Evolutionary conservation across 2,329 filamentous ascomycete genomes (phyloP).

Genomic region (Xylaria sp.): DNA sequence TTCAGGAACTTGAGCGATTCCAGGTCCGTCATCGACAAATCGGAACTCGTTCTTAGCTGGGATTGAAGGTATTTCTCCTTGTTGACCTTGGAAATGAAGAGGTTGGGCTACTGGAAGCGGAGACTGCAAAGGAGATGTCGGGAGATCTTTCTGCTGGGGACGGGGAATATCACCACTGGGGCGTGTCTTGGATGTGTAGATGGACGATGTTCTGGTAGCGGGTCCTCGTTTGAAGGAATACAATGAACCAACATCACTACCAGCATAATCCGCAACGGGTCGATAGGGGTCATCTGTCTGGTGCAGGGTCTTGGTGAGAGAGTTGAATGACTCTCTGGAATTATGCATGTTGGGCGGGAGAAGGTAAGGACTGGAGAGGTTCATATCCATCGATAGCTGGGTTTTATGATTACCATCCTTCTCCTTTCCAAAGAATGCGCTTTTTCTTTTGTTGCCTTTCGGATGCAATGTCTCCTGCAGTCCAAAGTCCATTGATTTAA

Average conservation of each 20-base stretch:
- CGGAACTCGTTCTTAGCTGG: constrained; percentile 49
- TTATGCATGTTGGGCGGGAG: constrained; percentile 82
- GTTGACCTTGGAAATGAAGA: constrained; percentile 28
- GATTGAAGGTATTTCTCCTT: constrained; percentile 27
- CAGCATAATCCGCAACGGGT: constrained; percentile 65
- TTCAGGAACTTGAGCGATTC: constrained; percentile 47
- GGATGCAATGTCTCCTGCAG: constrained; percentile 66
- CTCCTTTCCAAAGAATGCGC: constrained; percentile 64
- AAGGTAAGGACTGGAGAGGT: constrained; percentile 87
- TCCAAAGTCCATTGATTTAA: constrained; percentile 93
- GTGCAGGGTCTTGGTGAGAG: constrained; percentile 79
- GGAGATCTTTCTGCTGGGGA: constrained; percentile 58
- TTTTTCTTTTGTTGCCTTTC: constrained; percentile 58
- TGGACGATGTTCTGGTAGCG: constrained; percentile 53
- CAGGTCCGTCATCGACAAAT: constrained; percentile 50
- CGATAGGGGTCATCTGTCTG: constrained; percentile 88
- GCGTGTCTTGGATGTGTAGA: constrained; percentile 54
- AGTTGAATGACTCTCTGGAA: constrained; percentile 87
- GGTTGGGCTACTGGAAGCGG: constrained; percentile 44
- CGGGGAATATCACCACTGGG: constrained; percentile 51
- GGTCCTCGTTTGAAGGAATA: constrained; percentile 59
- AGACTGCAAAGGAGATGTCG: constrained; percentile 50
- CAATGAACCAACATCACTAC: constrained; percentile 66
- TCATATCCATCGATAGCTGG: constrained; percentile 77
- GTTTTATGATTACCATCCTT: constrained; percentile 59